Conservation (phyloP, 2,329 filamentous ascomycete genomes). For the Aspergillus sp. region DNA sequence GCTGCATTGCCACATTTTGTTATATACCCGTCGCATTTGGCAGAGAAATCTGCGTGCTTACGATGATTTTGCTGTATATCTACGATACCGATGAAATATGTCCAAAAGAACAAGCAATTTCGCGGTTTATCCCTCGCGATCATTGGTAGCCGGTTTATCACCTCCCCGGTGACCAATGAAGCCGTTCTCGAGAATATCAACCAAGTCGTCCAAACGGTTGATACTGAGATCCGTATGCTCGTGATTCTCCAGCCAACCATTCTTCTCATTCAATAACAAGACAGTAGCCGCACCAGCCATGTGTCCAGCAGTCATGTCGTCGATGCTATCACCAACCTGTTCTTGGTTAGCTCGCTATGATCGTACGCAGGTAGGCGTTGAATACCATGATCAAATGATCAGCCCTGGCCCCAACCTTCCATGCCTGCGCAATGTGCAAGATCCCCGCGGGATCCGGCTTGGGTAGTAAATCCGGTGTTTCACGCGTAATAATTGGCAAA, state of each 20-base stretch:
- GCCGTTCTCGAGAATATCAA: conserved; percentile 66
- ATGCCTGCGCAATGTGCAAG: conserved; percentile 70
- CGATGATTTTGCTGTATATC: not conserved
- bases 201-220: conserved; percentile 64
- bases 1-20: not conserved
- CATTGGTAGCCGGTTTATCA: conserved; percentile 10
- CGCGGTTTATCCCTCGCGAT: conserved; percentile 3
- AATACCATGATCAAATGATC: conserved; percentile 35
- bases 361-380: not conserved
- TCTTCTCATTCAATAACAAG: conserved; percentile 78
- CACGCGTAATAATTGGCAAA: conserved; percentile 73
- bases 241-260: conserved; percentile 61
- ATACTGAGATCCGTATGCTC: conserved; percentile 73
- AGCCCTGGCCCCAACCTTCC: conserved; percentile 54
- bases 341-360: conserved; percentile 5
- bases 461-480: conserved; percentile 58
- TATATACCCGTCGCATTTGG: not conserved
- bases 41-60: not conserved
- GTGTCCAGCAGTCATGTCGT: conserved; percentile 86
- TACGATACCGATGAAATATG: not conserved
- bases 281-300: conserved; percentile 83
- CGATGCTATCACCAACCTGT: conserved; percentile 66
- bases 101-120: not conserved
- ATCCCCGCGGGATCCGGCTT: conserved; percentile 88
- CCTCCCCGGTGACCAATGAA: conserved; percentile 50